Conservation (phyloP, 1,284 basidiomycete genomes). For the Ganoderma leucocontextum region DNA sequence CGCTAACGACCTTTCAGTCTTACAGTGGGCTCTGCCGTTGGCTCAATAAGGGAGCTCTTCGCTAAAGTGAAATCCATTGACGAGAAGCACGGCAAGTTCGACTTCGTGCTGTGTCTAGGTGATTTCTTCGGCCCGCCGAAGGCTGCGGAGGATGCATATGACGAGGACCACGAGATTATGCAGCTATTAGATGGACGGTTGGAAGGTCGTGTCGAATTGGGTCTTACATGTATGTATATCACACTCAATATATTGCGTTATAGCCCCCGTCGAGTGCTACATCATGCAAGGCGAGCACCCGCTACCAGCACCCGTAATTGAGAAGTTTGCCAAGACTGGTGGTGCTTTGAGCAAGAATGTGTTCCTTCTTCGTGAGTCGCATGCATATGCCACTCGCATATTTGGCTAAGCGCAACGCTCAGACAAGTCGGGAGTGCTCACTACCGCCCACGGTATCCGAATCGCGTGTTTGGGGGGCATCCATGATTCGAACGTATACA, state of each 20-base stretch:
- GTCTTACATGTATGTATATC: slow-evolving; percentile 13
- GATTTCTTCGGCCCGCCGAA: slow-evolving; percentile 86
- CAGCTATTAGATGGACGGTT: slow-evolving; percentile 73
- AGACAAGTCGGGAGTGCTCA: slow-evolving; percentile 88
- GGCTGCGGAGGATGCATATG: slow-evolving; percentile 49
- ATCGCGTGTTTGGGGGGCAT: slow-evolving; percentile 87
- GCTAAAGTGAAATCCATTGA: slow-evolving; percentile 89
- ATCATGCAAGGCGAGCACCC: slow-evolving; percentile 87
- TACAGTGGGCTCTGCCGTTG: slow-evolving; percentile 87
- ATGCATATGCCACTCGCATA: neutral
- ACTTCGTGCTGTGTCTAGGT: slow-evolving; percentile 86
- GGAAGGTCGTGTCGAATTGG: slow-evolving; percentile 55
- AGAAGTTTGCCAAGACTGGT: slow-evolving; percentile 76
- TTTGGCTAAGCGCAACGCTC: slow-evolving; percentile 9
- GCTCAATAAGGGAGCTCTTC: slow-evolving; percentile 78
- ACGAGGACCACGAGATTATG: slow-evolving; percentile 57
- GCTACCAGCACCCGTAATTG: slow-evolving; percentile 76
- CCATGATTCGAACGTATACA: slow-evolving; percentile 71
- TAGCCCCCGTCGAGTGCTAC: slow-evolving; percentile 91
- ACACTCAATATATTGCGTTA: slow-evolving; percentile 21
- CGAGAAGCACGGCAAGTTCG: slow-evolving; percentile 94
- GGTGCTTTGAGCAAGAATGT: slow-evolving; percentile 86
- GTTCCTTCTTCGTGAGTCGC: slow-evolving; percentile 79
- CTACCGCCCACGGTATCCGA: slow-evolving; percentile 84
- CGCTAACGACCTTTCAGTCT: slow-evolving; percentile 57